Evolutionary conservation across 2,329 filamentous ascomycete genomes (phyloP).

Genomic region (Graphilbum fragrans): DNA sequence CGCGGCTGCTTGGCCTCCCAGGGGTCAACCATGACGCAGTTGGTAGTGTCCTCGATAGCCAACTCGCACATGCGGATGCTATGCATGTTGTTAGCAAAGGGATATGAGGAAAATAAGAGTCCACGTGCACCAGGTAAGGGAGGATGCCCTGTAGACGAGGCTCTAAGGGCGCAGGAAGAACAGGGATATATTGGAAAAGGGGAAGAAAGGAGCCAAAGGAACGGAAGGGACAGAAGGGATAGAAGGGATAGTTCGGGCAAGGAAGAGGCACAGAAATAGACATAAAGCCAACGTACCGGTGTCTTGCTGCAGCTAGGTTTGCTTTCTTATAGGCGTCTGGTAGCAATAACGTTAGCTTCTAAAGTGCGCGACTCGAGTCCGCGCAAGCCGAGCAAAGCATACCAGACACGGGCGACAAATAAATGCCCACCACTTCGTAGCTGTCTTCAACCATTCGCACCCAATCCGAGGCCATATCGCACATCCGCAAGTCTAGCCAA

Average conservation of each 20-base stretch:
- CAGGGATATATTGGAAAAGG: too few species aligned
- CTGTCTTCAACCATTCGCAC: constrained; percentile 22
- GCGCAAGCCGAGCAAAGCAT: not conserved
- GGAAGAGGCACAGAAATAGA: not conserved
- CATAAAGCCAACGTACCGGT: constrained; percentile 8
- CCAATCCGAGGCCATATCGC: constrained; percentile 24
- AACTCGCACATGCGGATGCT: constrained; percentile 77
- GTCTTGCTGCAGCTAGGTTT: constrained; percentile 43
- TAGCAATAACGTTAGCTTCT: not conserved
- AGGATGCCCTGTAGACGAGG: too few species aligned
- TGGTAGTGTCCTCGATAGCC: constrained; percentile 60
- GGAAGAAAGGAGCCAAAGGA: not conserved
- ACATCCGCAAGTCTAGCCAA: constrained; percentile 21
- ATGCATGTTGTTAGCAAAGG: constrained; percentile 4
- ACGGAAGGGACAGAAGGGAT: not conserved
- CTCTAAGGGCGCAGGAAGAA: not conserved
- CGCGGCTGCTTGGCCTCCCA: constrained; percentile 39
- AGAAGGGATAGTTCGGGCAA: not conserved
- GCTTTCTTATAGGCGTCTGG: constrained; percentile 59
- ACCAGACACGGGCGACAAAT: constrained; percentile 53
- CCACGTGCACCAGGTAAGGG: too few species aligned
- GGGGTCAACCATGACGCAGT: constrained; percentile 77
- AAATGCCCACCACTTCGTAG: constrained; percentile 80
- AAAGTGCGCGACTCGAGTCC: too few species aligned
- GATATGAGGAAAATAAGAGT: not conserved